These are phyloP conservation scores for Lichtheimia ramosa DNA, from an alignment of 371 early-diverging fungal species.

Conservation along the genomic window DNA sequence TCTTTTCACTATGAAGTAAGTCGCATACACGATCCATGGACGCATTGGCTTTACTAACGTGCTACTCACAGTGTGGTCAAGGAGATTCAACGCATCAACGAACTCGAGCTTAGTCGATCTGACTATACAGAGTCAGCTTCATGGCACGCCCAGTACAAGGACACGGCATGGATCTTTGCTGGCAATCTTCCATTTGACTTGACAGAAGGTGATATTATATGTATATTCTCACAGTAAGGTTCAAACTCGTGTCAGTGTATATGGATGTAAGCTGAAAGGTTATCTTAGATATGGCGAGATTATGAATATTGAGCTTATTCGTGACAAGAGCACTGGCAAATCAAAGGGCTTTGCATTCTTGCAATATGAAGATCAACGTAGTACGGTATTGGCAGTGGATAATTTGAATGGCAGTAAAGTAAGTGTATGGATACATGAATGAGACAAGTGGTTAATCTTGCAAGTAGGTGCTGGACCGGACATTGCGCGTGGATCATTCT, in stretches of 20 bases:
- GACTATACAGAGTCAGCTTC: constrained; percentile 55
- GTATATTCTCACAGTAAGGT: constrained; percentile 88
- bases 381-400: constrained; percentile 92
- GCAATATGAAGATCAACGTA: constrained; percentile 92
- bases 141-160: constrained; percentile 91
- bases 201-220: constrained; percentile 91
- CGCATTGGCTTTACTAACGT: background rate
- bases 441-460: background rate
- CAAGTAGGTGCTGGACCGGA: constrained; percentile 29
- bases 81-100: constrained; percentile 77
- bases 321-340: constrained; percentile 86
- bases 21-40: background rate
- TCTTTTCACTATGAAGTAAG: constrained; percentile 7
- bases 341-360: constrained; percentile 90
- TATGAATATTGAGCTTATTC: constrained; percentile 82
- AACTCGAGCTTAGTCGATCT: constrained; percentile 51
- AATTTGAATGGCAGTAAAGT: constrained; percentile 88
- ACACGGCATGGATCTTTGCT: constrained; percentile 89
- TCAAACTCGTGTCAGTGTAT: background rate
- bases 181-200: constrained; percentile 85
- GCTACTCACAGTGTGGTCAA: constrained; percentile 59
- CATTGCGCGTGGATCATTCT: constrained; percentile 43
- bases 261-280: background rate
- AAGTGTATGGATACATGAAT: constrained; percentile 6
- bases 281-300: constrained; percentile 81